phyloP scores from a whole-genome alignment of 768 basidiomycete species.

The Russula compacta region DNA sequence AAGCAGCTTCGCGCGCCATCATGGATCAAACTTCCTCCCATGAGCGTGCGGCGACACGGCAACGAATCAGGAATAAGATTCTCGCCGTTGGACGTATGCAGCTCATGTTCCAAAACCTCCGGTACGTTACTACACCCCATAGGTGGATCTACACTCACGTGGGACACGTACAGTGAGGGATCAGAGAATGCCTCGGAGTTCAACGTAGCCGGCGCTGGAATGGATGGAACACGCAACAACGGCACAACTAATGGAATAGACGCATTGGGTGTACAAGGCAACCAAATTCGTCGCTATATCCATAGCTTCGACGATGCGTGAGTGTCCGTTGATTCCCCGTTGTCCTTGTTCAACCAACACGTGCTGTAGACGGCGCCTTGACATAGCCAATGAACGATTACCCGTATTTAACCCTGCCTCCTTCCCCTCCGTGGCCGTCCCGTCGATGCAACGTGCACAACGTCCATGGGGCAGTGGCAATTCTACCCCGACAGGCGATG shows the following conservation, averaged over 20 bases:
- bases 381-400: slow-evolving; percentile 66
- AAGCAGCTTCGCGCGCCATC: slow-evolving; percentile 22
- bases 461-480: slow-evolving; percentile 15
- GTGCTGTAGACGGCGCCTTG: slow-evolving; percentile 52
- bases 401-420: slow-evolving; percentile 40
- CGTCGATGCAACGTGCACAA: slow-evolving; percentile 43
- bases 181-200: slow-evolving; percentile 72
- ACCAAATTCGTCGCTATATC: slow-evolving; percentile 51
- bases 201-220: slow-evolving; percentile 29
- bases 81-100: slow-evolving; percentile 89
- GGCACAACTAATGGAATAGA: slow-evolving; percentile 35
- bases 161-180: slow-evolving; percentile 47
- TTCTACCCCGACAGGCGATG: slow-evolving; percentile 16
- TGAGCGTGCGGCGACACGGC: slow-evolving; percentile 37
- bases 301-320: slow-evolving; percentile 71
- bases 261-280: slow-evolving; percentile 53
- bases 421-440: slow-evolving; percentile 45
- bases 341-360: background rate
- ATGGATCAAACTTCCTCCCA: slow-evolving; percentile 3
- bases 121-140: slow-evolving; percentile 40
- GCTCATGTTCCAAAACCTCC: slow-evolving; percentile 77
- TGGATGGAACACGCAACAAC: slow-evolving; percentile 16
- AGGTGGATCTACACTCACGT: background rate
- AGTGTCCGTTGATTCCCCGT: slow-evolving; percentile 25
- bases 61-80: slow-evolving; percentile 90